Conservation (phyloP, 2,329 filamentous ascomycete genomes). For the Penicillium sp. region DNA sequence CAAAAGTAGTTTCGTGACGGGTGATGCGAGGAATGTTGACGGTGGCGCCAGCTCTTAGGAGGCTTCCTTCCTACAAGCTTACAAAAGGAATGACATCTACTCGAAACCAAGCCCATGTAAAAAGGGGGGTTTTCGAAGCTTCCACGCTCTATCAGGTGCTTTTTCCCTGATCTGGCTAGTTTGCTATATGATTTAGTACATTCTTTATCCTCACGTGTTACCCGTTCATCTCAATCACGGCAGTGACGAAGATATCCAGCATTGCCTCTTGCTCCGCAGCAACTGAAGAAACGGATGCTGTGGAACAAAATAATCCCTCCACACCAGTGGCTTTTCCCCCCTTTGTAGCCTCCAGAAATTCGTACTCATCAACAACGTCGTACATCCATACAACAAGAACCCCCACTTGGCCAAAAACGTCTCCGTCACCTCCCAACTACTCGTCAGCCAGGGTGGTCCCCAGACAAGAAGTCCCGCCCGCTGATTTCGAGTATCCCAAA, state of each 20-base stretch:
- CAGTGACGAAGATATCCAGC: not conserved
- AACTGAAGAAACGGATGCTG: not conserved
- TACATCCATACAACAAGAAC: constrained; percentile 31
- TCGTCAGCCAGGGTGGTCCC: constrained; percentile 31
- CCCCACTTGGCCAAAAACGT: constrained; percentile 33
- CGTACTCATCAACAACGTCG: constrained; percentile 27
- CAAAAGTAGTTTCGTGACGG: constrained; percentile 12
- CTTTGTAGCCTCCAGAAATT: constrained; percentile 32
- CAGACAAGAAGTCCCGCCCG: constrained; percentile 30
- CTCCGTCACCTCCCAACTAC: constrained; percentile 37
- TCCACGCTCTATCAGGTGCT: too few species aligned
- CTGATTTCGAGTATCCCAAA: constrained; percentile 17
- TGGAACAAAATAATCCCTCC: constrained; percentile 4
- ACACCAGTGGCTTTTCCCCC: constrained; percentile 25
- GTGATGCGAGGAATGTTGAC: constrained; percentile 1
- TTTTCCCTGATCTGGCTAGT: too few species aligned
- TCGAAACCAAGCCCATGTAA: not conserved
- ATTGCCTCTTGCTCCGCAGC: not conserved
- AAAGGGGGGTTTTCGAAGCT: too few species aligned
- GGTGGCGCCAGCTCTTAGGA: not conserved
- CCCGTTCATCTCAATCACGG: too few species aligned
- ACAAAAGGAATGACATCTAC: not conserved
- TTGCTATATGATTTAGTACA: too few species aligned
- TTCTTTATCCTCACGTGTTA: too few species aligned
- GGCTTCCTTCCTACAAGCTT: too few species aligned